Base-by-base conservation (phyloP, 192 early-diverging fungal genomes). In the Paraglomus brasilianum region DNA sequence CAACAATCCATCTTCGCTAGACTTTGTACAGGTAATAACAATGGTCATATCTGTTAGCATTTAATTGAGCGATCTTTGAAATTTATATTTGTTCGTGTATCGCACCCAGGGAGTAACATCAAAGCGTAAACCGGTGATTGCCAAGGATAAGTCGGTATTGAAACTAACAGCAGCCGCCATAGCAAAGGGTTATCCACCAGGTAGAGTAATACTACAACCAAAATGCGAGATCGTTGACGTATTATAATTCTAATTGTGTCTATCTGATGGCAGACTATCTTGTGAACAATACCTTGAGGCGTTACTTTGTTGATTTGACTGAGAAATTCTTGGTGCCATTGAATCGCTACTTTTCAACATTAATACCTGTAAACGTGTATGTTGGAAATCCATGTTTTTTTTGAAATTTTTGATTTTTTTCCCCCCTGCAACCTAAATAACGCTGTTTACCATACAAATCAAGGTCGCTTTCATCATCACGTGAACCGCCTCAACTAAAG, bases 281-380 rank as follows among this genome's bases (percentile, higher is more conserved):
- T n/a, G 73, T 97, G 47, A 92, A 98, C 81, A 98, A 98, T 77
- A 89, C 90, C 73, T 77, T 98, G 46, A 82, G 97, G 22, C 81
- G 93, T 53, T 87, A 98, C 75, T 97, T 97, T 85, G 84, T 92
- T 15, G 95, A 96, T 51, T 75, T 98, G 48, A 95, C 95, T 0
- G 94, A 95, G 70, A 85, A 91, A 78, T 96, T 98, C 70, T 76
- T 98, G 69, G 93, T 92, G 30, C 97, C 97, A n/a, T 78, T 98
- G 58, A 93, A 97, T 71, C 87, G 92, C 13, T 93, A 97, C 73
- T 98, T 96, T 77, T 87, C 90, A 69, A 90, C 91, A 4, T 75
- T 96, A 59, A 85, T 98, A 50, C 91, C 95, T 21, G 69, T 75
- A 36, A 66, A 85, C 58, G 83, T 85, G 87, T 83, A 71, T 66